Evolutionary conservation across 805 yeast species (phyloP).

Genomic region (Myxozyma monticola): DNA sequence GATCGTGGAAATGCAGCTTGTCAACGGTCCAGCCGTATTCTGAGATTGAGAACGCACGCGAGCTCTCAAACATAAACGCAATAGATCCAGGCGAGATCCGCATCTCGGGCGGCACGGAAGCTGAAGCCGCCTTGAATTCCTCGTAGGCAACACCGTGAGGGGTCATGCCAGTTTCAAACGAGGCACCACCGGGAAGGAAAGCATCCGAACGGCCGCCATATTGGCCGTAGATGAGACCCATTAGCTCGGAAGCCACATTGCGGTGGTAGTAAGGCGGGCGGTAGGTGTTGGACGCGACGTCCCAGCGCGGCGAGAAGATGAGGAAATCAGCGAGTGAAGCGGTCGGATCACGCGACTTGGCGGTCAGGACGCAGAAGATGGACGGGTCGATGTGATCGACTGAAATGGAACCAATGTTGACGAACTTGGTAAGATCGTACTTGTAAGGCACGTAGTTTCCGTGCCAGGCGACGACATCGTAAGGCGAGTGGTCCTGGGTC

Average conservation of each 20-base stretch:
- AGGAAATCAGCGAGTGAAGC: slow-evolving; percentile 37
- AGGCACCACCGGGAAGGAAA: slow-evolving; percentile 39
- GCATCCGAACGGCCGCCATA: slow-evolving; percentile 33
- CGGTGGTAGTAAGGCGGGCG: slow-evolving; percentile 38
- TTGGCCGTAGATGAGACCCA: slow-evolving; percentile 27
- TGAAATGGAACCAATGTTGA: slow-evolving; percentile 36
- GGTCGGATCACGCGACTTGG: slow-evolving; percentile 30
- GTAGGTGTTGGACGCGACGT: slow-evolving; percentile 36
- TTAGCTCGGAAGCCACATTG: slow-evolving; percentile 36
- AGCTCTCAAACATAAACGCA: slow-evolving; percentile 37
- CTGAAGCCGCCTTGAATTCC: slow-evolving; percentile 34
- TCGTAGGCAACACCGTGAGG: slow-evolving; percentile 37
- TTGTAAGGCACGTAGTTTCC: slow-evolving; percentile 37
- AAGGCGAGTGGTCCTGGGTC: slow-evolving; percentile 34
- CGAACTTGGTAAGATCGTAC: slow-evolving; percentile 36
- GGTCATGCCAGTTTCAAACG: slow-evolving; percentile 36
- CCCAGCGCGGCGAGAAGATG: slow-evolving; percentile 37
- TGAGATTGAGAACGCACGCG: slow-evolving; percentile 25
- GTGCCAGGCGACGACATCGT: slow-evolving; percentile 37
- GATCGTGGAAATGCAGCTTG: slow-evolving; percentile 21
- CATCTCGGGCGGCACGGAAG: slow-evolving; percentile 28
- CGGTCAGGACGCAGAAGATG: slow-evolving; percentile 34
- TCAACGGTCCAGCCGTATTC: slow-evolving; percentile 15
- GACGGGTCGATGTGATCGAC: slow-evolving; percentile 38
- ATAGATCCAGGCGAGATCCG: slow-evolving; percentile 35